A percentile compares a stretch with the other conserved stretches of the same genome.
phyloP scores from a whole-genome alignment of 2,329 filamentous ascomycete species.

The Chaetomiaceae sp. region DNA sequence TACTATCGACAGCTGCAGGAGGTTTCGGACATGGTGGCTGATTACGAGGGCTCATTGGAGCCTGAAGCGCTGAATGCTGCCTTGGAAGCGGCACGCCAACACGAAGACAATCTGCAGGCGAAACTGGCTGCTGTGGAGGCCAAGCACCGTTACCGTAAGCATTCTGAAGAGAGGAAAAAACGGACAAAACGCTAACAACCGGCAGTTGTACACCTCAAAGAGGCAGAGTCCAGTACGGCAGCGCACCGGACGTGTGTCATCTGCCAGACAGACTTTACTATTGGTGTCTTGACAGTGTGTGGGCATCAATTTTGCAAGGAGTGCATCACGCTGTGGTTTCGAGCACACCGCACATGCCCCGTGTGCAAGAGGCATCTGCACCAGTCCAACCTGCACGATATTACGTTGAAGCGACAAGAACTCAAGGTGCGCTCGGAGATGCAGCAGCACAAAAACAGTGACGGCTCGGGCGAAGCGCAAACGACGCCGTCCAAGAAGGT shows the following conservation, averaged over 20 bases:
- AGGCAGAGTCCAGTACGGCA: slow-evolving; percentile 57
- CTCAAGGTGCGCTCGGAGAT: slow-evolving; percentile 55
- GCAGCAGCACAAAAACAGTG: slow-evolving; percentile 26
- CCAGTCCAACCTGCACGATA: slow-evolving; percentile 71
- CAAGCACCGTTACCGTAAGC: slow-evolving; percentile 68
- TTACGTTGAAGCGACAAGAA: slow-evolving; percentile 74
- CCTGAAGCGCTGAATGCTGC: slow-evolving; percentile 47
- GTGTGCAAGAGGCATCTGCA: slow-evolving; percentile 72
- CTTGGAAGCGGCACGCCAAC: slow-evolving; percentile 39
- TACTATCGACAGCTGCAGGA: slow-evolving; percentile 88
- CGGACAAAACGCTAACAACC: not conserved
- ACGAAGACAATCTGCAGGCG: slow-evolving; percentile 49
- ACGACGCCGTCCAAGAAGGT: slow-evolving; percentile 30
- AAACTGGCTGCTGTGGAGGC: slow-evolving; percentile 62
- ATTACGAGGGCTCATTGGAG: slow-evolving; percentile 61
- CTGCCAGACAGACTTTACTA: slow-evolving; percentile 70
- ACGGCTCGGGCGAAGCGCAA: slow-evolving; percentile 6
- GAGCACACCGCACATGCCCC: slow-evolving; percentile 70
- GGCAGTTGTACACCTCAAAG: slow-evolving; percentile 50
- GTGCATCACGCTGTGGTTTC: slow-evolving; percentile 78
- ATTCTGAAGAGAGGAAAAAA: not conserved
- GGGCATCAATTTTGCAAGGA: slow-evolving; percentile 91
- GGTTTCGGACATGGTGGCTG: slow-evolving; percentile 81
- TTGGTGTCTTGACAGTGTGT: slow-evolving; percentile 80
- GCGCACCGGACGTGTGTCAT: slow-evolving; percentile 76